A percentile compares a stretch with the other conserved stretches of the same genome.
Evolutionary conservation across 805 yeast species (phyloP).

Genomic region (Lachancea mirantina): DNA sequence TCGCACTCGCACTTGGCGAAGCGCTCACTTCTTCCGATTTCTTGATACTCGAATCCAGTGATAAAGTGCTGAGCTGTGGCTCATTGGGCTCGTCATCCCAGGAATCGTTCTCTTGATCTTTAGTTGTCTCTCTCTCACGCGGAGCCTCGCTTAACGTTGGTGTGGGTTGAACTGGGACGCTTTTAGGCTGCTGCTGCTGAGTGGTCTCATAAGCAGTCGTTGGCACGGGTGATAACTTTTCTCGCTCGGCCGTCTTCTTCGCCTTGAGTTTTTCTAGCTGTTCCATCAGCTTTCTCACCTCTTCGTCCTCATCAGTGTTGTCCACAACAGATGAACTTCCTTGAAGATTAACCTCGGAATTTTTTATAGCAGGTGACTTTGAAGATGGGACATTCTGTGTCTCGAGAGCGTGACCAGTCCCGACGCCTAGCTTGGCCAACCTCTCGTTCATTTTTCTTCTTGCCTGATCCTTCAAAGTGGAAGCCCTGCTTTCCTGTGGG

Average conservation of each 20-base stretch:
- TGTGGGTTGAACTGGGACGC: neutral
- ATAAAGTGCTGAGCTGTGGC: too few relatives aligned
- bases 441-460: constrained; percentile 77
- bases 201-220: constrained; percentile 54
- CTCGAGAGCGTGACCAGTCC: constrained; percentile 33
- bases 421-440: constrained; percentile 71
- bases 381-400: too few relatives aligned
- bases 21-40: neutral
- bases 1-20: constrained; percentile 4
- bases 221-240: constrained; percentile 50
- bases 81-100: neutral
- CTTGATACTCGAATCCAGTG: neutral
- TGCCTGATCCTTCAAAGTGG: constrained; percentile 77
- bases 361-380: too few relatives aligned
- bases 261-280: constrained; percentile 36
- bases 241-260: constrained; percentile 52
- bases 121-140: neutral
- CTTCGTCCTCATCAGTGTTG: constrained; percentile 43
- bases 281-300: constrained; percentile 37
- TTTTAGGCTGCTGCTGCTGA: constrained; percentile 31
- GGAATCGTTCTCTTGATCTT: too few relatives aligned
- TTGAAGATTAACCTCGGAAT: too few relatives aligned
- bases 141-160: neutral
- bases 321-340: constrained; percentile 10
- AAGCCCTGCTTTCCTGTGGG: too few relatives aligned